Percentiles rank a stretch among this genome's conserved stretches.
Conservation (phyloP, 805 yeast species). For the Candida chilensis region DNA sequence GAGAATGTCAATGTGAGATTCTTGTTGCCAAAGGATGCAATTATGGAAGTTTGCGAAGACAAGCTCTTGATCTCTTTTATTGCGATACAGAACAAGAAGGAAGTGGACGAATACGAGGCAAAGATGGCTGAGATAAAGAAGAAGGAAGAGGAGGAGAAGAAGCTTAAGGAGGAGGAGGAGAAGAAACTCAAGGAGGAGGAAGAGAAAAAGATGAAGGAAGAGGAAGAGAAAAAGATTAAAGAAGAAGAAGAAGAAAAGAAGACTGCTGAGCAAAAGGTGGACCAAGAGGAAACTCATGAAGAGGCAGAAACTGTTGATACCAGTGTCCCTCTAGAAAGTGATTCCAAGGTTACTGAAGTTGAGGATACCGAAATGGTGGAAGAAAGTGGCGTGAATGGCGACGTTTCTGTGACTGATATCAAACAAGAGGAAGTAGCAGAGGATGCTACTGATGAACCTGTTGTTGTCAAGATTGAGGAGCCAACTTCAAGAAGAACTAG, state of each 20-base stretch:
- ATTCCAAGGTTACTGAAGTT: not conserved
- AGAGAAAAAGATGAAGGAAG: conserved; percentile 8
- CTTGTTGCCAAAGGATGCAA: conserved; percentile 65
- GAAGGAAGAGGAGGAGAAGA: conserved; percentile 15
- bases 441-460: conserved; percentile 9
- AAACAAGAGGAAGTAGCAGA: conserved; percentile 8
- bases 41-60: conserved; percentile 45
- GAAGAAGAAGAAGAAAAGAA: conserved; percentile 15
- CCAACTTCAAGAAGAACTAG: conserved; percentile 7
- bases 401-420: conserved; percentile 6
- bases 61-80: conserved; percentile 40
- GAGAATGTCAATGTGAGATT: conserved; percentile 75
- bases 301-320: not conserved
- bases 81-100: conserved; percentile 41
- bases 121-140: conserved; percentile 15
- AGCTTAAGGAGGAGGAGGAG: conserved; percentile 11
- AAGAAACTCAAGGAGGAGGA: conserved; percentile 8
- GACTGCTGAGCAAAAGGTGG: conserved; percentile 6
- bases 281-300: conserved; percentile 11
- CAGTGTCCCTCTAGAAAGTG: no score
- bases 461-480: conserved; percentile 5
- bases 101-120: conserved; percentile 35
- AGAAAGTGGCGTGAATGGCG: conserved; percentile 9
- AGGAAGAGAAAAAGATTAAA: conserved; percentile 12
- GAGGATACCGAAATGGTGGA: conserved; percentile 2